These are phyloP conservation scores for Phytopythium oedochilum DNA, from an alignment of 352 stramenopile genomes.

Conservation along the genomic window DNA sequence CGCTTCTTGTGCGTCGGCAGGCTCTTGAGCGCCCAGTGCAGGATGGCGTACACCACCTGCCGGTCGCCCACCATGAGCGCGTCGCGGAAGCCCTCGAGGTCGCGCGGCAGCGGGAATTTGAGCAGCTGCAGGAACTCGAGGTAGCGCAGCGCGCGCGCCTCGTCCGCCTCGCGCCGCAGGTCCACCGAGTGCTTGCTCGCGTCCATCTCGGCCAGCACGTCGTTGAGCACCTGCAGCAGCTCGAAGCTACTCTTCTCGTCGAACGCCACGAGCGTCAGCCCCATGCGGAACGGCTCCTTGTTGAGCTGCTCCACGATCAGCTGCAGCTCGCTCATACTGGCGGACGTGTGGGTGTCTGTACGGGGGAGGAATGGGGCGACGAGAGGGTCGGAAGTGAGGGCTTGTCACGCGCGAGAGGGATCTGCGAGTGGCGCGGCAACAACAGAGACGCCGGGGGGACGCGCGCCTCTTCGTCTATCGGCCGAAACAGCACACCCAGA, in stretches of 20 bases:
- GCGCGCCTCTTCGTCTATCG: background rate
- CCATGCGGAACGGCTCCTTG: constrained; percentile 89
- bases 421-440: background rate
- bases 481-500: background rate
- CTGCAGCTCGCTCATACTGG: constrained; percentile 89
- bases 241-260: constrained; percentile 94
- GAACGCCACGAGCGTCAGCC: constrained; percentile 89
- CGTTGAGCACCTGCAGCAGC: constrained; percentile 91
- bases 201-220: constrained; percentile 90
- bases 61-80: constrained; percentile 80
- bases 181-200: constrained; percentile 75
- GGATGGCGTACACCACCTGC: constrained; percentile 86
- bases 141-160: constrained; percentile 77
- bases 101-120: constrained; percentile 87
- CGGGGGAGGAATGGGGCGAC: background rate
- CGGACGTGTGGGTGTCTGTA: background rate
- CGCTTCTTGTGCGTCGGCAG: constrained; percentile 89
- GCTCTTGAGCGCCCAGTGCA: constrained; percentile 91
- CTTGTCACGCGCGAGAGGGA: too few relatives aligned
- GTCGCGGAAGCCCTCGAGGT: constrained; percentile 72
- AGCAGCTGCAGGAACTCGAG: constrained; percentile 91
- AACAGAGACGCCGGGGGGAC: background rate
- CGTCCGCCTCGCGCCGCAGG: constrained; percentile 74
- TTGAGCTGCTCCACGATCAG: constrained; percentile 93
- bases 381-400: too few relatives aligned